Conservation (phyloP, 2,329 filamentous ascomycete species). For the Hyphodiscus sp. region DNA sequence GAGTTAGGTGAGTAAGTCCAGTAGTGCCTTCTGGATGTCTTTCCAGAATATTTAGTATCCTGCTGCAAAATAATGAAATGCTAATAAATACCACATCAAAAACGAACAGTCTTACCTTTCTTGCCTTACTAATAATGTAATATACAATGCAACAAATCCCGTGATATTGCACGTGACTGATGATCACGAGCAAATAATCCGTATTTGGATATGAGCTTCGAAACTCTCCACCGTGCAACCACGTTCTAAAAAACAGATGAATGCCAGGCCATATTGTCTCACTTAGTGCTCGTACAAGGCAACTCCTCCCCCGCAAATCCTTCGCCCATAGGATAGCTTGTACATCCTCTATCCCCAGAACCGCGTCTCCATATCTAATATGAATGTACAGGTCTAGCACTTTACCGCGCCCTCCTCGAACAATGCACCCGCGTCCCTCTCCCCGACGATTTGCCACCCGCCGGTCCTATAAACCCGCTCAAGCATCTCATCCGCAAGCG, state of each 20-base stretch:
- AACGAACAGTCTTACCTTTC: no score
- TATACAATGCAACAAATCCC: no score
- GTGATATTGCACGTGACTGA: neutral
- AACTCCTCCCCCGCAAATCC: conserved; percentile 35
- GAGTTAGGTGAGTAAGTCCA: no score
- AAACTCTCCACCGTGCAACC: neutral
- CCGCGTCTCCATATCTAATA: neutral
- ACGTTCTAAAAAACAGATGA: conserved; percentile 23
- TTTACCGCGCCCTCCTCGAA: conserved; percentile 64
- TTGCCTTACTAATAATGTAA: no score
- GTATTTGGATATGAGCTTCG: neutral
- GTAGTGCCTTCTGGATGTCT: no score
- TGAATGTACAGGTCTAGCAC: conserved; percentile 50
- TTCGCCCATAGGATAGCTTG: conserved; percentile 46
- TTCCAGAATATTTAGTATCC: no score
- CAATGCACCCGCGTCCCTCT: conserved; percentile 49
- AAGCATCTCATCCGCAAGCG: conserved; percentile 51
- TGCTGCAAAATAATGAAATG: no score
- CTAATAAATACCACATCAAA: no score
- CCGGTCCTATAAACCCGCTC: conserved; percentile 37
- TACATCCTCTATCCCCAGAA: conserved; percentile 22
- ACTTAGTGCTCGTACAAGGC: neutral
- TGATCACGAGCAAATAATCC: neutral
- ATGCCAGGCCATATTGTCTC: conserved; percentile 37
- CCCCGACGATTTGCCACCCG: conserved; percentile 37